These are phyloP conservation scores for Candida piceae DNA, from an alignment of 805 yeast genomes.

Conservation along the genomic window DNA sequence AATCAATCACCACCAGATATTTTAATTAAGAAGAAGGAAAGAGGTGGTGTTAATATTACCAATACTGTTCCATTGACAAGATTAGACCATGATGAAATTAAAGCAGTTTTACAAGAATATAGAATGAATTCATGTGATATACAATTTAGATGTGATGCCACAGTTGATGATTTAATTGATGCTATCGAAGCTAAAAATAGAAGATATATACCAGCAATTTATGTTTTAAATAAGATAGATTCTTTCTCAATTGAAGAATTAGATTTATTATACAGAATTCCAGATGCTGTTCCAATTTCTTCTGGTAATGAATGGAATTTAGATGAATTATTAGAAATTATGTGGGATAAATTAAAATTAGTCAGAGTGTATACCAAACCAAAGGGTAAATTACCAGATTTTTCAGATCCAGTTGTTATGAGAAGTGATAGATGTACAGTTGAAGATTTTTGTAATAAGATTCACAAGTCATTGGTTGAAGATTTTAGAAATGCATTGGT, in stretches of 20 bases:
- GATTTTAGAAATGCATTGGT: conserved; percentile 93
- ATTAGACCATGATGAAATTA: conserved; percentile 85
- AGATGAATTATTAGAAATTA: conserved; percentile 86
- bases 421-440: conserved; percentile 78
- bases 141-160: conserved; percentile 95
- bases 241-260: conserved; percentile 91
- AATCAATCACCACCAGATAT: conserved; percentile 93
- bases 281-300: conserved; percentile 95
- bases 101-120: conserved; percentile 95
- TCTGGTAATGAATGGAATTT: conserved; percentile 96
- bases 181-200: conserved; percentile 86
- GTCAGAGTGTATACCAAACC: conserved; percentile 98
- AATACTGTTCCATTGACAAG: conserved; percentile 90
- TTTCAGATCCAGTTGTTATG: conserved; percentile 89
- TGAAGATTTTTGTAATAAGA: conserved; percentile 94
- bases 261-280: conserved; percentile 84
- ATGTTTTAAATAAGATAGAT: conserved; percentile 93
- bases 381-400: conserved; percentile 91
- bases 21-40: conserved; percentile 84
- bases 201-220: conserved; percentile 91
- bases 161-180: conserved; percentile 94
- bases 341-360: conserved; percentile 91
- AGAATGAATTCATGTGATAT: conserved; percentile 94
- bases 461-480: conserved; percentile 89
- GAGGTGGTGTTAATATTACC: conserved; percentile 93